phyloP scores from a whole-genome alignment of 1,284 basidiomycete species.

The Sparassis latifolia region DNA sequence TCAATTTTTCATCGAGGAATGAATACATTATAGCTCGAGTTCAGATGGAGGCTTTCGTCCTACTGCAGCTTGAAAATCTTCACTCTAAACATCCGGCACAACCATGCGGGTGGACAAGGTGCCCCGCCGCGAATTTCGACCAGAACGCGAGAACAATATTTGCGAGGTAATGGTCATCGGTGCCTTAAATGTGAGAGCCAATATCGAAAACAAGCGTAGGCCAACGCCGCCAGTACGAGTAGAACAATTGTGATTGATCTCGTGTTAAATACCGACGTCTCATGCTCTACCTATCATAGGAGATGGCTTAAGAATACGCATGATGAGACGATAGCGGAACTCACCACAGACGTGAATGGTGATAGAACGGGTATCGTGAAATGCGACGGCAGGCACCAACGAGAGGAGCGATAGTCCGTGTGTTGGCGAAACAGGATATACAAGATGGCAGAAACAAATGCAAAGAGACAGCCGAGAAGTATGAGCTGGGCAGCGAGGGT shows the following conservation, averaged over 20 bases:
- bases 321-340: background rate
- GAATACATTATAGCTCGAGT: too few relatives aligned
- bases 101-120: too few relatives aligned
- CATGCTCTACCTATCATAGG: conserved; percentile 50
- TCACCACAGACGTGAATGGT: conserved; percentile 60
- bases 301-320: background rate
- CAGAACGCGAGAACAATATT: too few relatives aligned
- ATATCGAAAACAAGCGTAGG: conserved; percentile 35
- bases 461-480: conserved; percentile 32
- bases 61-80: too few relatives aligned
- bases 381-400: conserved; percentile 37
- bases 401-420: conserved; percentile 11
- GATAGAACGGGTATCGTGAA: conserved; percentile 66
- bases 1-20: too few relatives aligned
- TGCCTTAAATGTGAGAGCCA: conserved; percentile 13
- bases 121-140: too few relatives aligned
- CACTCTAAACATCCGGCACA: too few relatives aligned
- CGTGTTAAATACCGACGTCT: conserved; percentile 46
- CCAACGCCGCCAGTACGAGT: conserved; percentile 27
- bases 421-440: conserved; percentile 28
- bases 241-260: conserved; percentile 33
- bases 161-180: too few relatives aligned
- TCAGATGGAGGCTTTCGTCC: too few relatives aligned
- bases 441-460: conserved; percentile 36
- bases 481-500: conserved; percentile 28